Base-by-base conservation (phyloP, 1,139 yeast genomes). In the Meyerozyma carpophila region DNA sequence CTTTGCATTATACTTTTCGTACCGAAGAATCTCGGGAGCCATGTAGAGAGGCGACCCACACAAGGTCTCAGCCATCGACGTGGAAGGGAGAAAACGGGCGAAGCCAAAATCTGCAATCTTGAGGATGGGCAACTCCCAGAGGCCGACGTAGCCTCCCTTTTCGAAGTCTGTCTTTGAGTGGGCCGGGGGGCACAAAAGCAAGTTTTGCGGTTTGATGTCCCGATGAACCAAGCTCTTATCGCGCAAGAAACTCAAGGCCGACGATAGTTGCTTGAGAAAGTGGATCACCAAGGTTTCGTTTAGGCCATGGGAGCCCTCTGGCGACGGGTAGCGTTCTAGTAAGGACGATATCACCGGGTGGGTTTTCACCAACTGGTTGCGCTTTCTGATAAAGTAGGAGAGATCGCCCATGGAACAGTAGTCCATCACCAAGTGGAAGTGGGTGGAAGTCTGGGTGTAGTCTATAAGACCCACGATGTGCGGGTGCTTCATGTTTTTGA, bases 101-200 rank as follows among this genome's bases (percentile, higher is more conserved):
- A 93, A 94, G 1, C 98, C 98, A 65, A 93, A 93, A 66, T 93
- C 98, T 14, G 98, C 98, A 48, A 93, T 83, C 61, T 93, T 91
- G 50, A 93, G 73, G 14, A 90, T 77, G 1, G 98, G 98, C 49
- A 93, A 71, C 53, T 88, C 95, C 82, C 94, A 86, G 49, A 84
- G 68, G 0, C 97, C 97, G 4, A 81, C 82, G 63, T 72, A 87
- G 5, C 83, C 76, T 10, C 65, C 68, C 11, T 68, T 70, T 37
- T 70, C 70, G 50, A 89, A 89, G 25, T 78, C 81, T 25, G 69
- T 65, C 48, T 76, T 73, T 11, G 90, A 73, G 56, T 81, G 84
- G 2, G 72, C 71, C 9, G 87, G 81, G 1, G 96, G 95, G 44
- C 90, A 83, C 48, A 93, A 69, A 47, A 93, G 70, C 53, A 93